Evolutionary conservation across 1,139 yeast genomes (phyloP).

Genomic region (Lodderomyces parapsilosis): DNA sequence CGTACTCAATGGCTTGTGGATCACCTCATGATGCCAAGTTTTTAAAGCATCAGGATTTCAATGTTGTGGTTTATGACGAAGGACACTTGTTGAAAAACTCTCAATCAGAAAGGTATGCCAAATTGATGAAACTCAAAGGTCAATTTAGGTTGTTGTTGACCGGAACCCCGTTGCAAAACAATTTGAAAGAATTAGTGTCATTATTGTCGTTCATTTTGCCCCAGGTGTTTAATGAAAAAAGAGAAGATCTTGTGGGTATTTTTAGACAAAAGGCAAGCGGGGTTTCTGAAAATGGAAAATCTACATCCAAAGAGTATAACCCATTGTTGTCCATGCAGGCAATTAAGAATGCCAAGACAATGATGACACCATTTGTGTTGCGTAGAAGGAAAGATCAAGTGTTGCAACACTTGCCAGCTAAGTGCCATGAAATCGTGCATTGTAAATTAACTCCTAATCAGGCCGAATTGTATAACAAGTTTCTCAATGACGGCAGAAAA

Average conservation of each 20-base stretch:
- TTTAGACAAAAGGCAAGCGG: slow-evolving; percentile 65
- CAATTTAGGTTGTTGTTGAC: slow-evolving; percentile 81
- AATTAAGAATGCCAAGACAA: slow-evolving; percentile 86
- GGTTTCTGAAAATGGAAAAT: slow-evolving; percentile 45
- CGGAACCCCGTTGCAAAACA: slow-evolving; percentile 96
- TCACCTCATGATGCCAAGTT: slow-evolving; percentile 79
- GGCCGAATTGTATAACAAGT: slow-evolving; percentile 55
- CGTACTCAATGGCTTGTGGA: slow-evolving; percentile 90
- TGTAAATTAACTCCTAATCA: slow-evolving; percentile 68
- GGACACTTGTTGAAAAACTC: slow-evolving; percentile 96
- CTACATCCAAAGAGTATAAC: slow-evolving; percentile 45
- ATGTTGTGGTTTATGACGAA: slow-evolving; percentile 92
- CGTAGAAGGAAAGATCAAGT: slow-evolving; percentile 93
- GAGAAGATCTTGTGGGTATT: slow-evolving; percentile 76
- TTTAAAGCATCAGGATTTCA: slow-evolving; percentile 69
- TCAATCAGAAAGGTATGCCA: slow-evolving; percentile 78
- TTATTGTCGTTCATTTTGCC: slow-evolving; percentile 90
- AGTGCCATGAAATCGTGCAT: slow-evolving; percentile 58
- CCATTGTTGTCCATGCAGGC: slow-evolving; percentile 90
- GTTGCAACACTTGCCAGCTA: slow-evolving; percentile 79
- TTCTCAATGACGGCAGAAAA: slow-evolving; percentile 46
- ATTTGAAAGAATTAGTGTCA: slow-evolving; percentile 85
- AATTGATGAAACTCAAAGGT: slow-evolving; percentile 80
- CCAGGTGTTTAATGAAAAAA: slow-evolving; percentile 70
- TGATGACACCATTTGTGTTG: slow-evolving; percentile 97